Base-by-base conservation (phyloP, 1,139 yeast species). In the Geotrichum reessii region DNA sequence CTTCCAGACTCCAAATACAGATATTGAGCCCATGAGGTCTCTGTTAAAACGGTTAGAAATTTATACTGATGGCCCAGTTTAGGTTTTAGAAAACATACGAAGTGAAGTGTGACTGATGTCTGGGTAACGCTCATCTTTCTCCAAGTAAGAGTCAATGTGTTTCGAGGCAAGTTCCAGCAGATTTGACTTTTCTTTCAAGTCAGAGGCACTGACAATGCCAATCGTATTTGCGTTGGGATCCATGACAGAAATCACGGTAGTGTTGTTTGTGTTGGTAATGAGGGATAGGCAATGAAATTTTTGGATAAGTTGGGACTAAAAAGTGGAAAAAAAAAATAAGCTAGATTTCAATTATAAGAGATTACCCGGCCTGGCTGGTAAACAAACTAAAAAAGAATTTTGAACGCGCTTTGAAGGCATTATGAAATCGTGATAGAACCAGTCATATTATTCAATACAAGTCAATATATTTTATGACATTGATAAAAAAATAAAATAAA, bases 101-200 rank as follows among this genome's bases (percentile, higher is more conserved):
- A 69, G 68, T 14, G 70, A 64, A 49, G 69, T 64, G 17, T 70
- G 64, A 50, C 74, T 77, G 52, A 75, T 67, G 50, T 75, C 78
- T 1, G 78, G 78, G 61, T 70, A 73, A 51, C 67, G 67, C 47
- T 62, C 63, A 61, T 75, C 78, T n/a, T 70, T 67, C 49, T 65
- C 70, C 24, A 73, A 63, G 57, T 68, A 74, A 21, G 72, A 65
- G 53, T 73, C 75, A 40, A 75, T 63, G 55, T 71, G 70, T 44
- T 67, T 65, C 1, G 73, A 65, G 2, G 76, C 78, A 22, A 72
- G 64, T 48, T 67, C 67, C 37, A 73, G 62, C 28, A 74, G 74
- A 57, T 66, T 47, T 33, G 48, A 14, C 17, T 47, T 47, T 40
- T 59, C 58, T 42, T 59, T 57, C 46, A 59, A 40, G 31, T 56